A percentile compares a stretch with the other conserved stretches of the same genome.
These are phyloP conservation scores for Botrytis fabae DNA, from an alignment of 2,329 filamentous ascomycete genomes.

Conservation along the genomic window DNA sequence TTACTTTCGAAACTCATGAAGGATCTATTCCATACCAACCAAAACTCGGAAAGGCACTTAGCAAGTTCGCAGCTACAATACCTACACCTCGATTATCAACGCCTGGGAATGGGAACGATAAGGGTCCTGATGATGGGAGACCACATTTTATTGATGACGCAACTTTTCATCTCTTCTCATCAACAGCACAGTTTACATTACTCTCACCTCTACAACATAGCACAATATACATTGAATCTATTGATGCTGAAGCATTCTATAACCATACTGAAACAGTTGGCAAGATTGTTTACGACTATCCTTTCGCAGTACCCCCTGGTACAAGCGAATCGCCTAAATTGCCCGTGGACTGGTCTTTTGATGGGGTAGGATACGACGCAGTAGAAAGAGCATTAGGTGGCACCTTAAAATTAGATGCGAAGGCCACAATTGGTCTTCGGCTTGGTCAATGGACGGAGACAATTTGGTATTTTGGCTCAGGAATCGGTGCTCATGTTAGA, in stretches of 20 bases:
- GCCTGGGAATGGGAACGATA: conserved; percentile 45
- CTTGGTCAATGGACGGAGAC: conserved; percentile 74
- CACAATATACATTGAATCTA: conserved; percentile 72
- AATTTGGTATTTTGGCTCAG: conserved; percentile 68
- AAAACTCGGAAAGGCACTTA: conserved; percentile 69
- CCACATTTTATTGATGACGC: conserved; percentile 80
- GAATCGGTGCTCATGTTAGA: conserved; percentile 67
- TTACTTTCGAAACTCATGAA: conserved; percentile 71
- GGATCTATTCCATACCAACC: conserved; percentile 74
- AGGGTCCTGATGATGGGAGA: conserved; percentile 46
- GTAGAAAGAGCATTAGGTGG: conserved; percentile 80
- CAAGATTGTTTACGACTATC: conserved; percentile 69
- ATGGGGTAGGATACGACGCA: conserved; percentile 79
- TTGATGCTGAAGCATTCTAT: conserved; percentile 85
- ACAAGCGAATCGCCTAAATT: conserved; percentile 70
- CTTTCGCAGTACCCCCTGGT: conserved; percentile 77
- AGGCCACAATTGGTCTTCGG: conserved; percentile 71
- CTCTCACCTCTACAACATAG: conserved; percentile 74
- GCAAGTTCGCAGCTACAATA: conserved; percentile 68
- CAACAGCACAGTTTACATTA: conserved; percentile 81
- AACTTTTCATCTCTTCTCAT: conserved; percentile 83
- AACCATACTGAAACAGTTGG: conserved; percentile 78
- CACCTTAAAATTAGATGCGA: conserved; percentile 72
- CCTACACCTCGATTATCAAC: conserved; percentile 66
- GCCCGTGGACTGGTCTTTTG: conserved; percentile 78